phyloP scores from a whole-genome alignment of 2,329 filamentous ascomycete species.

The Ophiostoma populinum region DNA sequence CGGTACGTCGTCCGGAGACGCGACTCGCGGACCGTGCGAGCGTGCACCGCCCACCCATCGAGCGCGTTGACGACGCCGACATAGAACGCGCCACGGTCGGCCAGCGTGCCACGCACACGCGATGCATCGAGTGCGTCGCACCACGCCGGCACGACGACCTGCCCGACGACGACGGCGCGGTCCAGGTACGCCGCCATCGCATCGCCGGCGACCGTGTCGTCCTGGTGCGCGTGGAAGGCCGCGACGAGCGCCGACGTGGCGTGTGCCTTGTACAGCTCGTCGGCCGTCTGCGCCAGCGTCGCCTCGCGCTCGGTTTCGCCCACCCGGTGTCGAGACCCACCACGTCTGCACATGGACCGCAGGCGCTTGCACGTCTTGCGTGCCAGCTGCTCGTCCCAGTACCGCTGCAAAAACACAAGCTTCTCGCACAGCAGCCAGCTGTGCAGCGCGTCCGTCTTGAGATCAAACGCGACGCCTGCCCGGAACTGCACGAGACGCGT shows the following conservation, averaged over 20 bases:
- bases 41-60: slow-evolving; percentile 9
- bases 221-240: background rate
- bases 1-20: slow-evolving; percentile 11
- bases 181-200: slow-evolving; percentile 3
- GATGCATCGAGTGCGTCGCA: background rate
- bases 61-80: slow-evolving; percentile 10
- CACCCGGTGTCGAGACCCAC: too few species aligned
- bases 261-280: slow-evolving; percentile 2
- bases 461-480: slow-evolving; percentile 9
- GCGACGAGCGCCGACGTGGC: background rate
- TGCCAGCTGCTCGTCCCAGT: slow-evolving; percentile 11
- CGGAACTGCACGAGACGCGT: slow-evolving; percentile 13
- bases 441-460: slow-evolving; percentile 11
- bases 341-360: too few species aligned
- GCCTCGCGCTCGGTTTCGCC: background rate
- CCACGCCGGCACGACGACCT: slow-evolving; percentile 3
- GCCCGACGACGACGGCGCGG: background rate
- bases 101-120: slow-evolving; percentile 6
- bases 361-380: slow-evolving; percentile 4
- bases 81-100: slow-evolving; percentile 12
- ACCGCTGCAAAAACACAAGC: slow-evolving; percentile 13
- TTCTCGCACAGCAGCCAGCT: slow-evolving; percentile 16
- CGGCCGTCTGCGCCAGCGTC: background rate
- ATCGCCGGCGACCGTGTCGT: background rate
- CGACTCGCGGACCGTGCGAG: slow-evolving; percentile 7